These are phyloP conservation scores for Patellifolia procumbens DNA, from an alignment of 179 eudicot genomes.

Conservation along the genomic window DNA sequence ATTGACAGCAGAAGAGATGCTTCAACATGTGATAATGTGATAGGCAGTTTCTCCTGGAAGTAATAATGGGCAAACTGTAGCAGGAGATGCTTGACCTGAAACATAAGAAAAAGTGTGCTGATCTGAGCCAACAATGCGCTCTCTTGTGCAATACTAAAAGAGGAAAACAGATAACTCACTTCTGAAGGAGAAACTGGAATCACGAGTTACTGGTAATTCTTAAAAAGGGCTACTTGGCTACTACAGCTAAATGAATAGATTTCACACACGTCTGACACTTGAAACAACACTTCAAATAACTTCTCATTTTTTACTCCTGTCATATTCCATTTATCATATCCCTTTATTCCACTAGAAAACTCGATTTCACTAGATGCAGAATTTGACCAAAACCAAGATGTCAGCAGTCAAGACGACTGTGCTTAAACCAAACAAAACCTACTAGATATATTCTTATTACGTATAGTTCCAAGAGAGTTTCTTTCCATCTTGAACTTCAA, in stretches of 20 bases:
- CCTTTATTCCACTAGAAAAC: background rate
- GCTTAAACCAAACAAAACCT: background rate
- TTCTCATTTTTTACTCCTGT: background rate
- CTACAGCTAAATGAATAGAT: background rate
- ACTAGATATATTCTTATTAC: background rate
- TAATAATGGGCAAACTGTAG: slow-evolving; percentile 4
- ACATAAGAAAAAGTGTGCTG: background rate
- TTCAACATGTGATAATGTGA: slow-evolving; percentile 8
- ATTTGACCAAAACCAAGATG: background rate
- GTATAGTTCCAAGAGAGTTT: background rate
- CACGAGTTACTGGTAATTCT: background rate
- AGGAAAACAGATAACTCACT: background rate
- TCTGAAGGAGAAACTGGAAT: background rate
- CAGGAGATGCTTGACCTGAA: slow-evolving; percentile 9
- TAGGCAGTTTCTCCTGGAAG: slow-evolving; percentile 6
- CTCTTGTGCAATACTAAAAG: background rate
- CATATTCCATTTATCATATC: background rate
- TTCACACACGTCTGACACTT: background rate
- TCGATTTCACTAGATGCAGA: too few species aligned
- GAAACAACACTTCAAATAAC: background rate
- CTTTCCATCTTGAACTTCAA: background rate
- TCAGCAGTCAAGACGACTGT: background rate
- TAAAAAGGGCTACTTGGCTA: background rate
- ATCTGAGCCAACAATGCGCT: background rate
- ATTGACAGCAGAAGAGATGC: slow-evolving; percentile 2